Conservation (phyloP, 306 rosid species). For the Vigna radiata region DNA sequence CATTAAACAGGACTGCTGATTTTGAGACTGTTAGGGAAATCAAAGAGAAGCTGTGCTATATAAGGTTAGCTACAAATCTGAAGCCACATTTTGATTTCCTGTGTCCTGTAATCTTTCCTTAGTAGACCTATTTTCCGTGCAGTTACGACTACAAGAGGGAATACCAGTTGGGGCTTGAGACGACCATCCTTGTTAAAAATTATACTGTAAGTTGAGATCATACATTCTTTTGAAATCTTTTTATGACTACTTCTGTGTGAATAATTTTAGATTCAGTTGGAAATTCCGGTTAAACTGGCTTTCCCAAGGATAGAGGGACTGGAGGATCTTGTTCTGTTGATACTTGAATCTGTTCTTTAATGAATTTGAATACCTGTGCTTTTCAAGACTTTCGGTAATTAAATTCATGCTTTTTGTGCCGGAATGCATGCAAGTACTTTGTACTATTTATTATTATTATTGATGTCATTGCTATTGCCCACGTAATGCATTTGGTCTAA, state of each 20-base stretch:
- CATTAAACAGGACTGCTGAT: constrained; percentile 90
- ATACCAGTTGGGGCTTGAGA: constrained; percentile 98
- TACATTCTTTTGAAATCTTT: constrained; percentile 37
- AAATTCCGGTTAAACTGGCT: constrained; percentile 38
- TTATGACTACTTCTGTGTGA: constrained; percentile 23
- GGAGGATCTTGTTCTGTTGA: constrained; percentile 22
- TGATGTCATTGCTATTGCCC: neutral
- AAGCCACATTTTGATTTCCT: constrained; percentile 27
- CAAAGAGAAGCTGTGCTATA: constrained; percentile 97
- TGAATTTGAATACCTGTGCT: constrained; percentile 23
- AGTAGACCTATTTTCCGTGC: constrained; percentile 47
- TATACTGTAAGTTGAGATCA: constrained; percentile 75
- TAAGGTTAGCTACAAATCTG: constrained; percentile 62
- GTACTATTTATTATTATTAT: neutral
- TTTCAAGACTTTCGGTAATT: constrained; percentile 31
- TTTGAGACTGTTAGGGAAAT: constrained; percentile 99
- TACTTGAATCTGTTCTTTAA: constrained; percentile 25
- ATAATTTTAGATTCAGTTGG: constrained; percentile 27
- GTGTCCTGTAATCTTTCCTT: constrained; percentile 27
- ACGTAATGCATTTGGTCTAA: constrained; percentile 6
- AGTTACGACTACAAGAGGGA: constrained; percentile 99
- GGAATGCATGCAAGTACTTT: constrained; percentile 21
- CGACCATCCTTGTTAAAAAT: constrained; percentile 94
- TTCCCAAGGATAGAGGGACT: constrained; percentile 29
- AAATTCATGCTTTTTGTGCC: neutral